These are phyloP conservation scores for Cystofilobasidium bisporidii DNA, from an alignment of 768 basidiomycete species.

Conservation along the genomic window DNA sequence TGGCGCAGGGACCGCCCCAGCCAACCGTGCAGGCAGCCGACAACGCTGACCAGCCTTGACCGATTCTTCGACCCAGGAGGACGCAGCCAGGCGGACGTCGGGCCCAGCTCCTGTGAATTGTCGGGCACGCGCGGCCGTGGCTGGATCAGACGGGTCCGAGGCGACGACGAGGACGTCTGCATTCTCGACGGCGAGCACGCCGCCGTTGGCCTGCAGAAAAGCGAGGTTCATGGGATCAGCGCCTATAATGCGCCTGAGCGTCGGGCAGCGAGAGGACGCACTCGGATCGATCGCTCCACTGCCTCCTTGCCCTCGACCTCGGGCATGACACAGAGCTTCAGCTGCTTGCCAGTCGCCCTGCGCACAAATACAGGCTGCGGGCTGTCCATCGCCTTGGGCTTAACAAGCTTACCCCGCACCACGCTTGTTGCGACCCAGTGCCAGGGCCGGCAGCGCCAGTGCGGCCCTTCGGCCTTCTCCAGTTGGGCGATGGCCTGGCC, in stretches of 20 bases:
- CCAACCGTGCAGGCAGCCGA: too few species aligned
- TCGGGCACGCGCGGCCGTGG: background rate
- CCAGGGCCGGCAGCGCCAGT: slow-evolving; percentile 17
- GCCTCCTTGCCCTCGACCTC: background rate
- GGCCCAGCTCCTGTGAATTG: background rate
- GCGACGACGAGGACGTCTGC: background rate
- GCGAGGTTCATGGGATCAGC: too few species aligned
- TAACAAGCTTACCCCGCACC: background rate
- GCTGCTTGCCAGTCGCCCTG: background rate
- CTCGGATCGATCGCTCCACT: background rate
- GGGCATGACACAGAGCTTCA: background rate
- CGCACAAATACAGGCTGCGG: background rate
- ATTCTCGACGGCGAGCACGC: background rate
- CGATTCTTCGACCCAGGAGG: background rate
- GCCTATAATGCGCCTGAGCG: background rate
- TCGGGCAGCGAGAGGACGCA: background rate
- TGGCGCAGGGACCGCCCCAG: too few species aligned
- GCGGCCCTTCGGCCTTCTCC: too few species aligned
- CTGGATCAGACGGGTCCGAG: background rate
- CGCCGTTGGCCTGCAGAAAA: slow-evolving; percentile 9
- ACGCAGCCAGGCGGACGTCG: background rate
- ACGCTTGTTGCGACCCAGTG: slow-evolving; percentile 13
- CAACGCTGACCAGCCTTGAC: background rate
- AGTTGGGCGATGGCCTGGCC: background rate
- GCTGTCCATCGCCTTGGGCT: background rate